Base-by-base conservation (phyloP, 2,329 filamentous ascomycete species). In the Celoporthe dispersa region DNA sequence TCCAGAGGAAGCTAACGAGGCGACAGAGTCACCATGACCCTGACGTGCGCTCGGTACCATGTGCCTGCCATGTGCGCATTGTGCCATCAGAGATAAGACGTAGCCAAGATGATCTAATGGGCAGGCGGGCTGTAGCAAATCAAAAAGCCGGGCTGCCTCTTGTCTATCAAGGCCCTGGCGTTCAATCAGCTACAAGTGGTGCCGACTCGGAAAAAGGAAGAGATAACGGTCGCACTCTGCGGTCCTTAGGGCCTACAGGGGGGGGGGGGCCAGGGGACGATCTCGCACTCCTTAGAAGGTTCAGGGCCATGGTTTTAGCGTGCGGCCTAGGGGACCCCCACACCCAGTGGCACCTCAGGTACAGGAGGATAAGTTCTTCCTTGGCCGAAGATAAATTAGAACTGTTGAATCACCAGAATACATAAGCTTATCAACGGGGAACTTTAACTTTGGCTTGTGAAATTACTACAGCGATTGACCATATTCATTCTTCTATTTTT, bases 141-240 rank as follows among this genome's bases (percentile, higher is more conserved):
- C 61, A 64, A 44, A 64, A 22, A 16, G n/a, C 7, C 28, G 11
- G 35, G n/a, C n/a, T 11, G 35, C 28, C 12, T 3, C 11, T 12
- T 39, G 51, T n/a, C n/a, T 64, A 64, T 33, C 61, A 48, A 12
- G 8, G 7, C 44, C 8, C 39, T 9, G 25, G 37, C 28, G 31
- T n/a, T n/a, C n/a, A n/a, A n/a, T 64, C 39, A 63, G 33, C 60
- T n/a, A n/a, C n/a, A n/a, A n/a, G 28, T 33, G 33, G n/a, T 44
- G 61, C 19, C 61, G 33, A 5, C 31, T 9, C 16, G 25, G 44
- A 19, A 4, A 48, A 22, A 7, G 6, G 5, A 44, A 44, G 7
- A 60, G 61, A 64, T 64, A 64, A 64, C 61, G 37, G n/a, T 2
- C 39, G 41, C 41, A n/a, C n/a, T n/a, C n/a, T n/a, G n/a, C n/a